Evolutionary conservation across 768 basidiomycete genomes (phyloP), one percentile per base, ranked within the genome.

Genomic region (Mrakia blollopis): DNA sequence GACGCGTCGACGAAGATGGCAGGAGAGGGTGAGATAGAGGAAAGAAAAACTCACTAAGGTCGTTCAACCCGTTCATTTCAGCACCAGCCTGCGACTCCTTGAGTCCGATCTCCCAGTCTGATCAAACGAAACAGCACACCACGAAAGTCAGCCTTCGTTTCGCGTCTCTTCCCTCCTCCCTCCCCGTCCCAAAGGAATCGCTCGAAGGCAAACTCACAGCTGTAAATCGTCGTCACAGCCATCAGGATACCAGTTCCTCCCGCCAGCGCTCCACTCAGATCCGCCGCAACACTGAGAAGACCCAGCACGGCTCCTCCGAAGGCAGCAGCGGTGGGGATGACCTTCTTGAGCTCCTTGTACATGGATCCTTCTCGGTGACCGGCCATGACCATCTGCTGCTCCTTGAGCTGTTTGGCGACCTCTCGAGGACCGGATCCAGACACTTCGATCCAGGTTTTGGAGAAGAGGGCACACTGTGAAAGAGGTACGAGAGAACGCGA

Each of bases 371-470:
- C 97, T 80, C 94, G 91, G 84, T 98, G 95, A 77, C 93, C 87
- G 63, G 87, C 87, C 79, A 88, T 86, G 74, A 87, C 96, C 91
- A 98, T 94, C 80, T 93, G 92, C 84, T 98, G 96, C 80, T 98
- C 97, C 86, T 98, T 98, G 82, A 98, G 89, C 83, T 98, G 96
- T 85, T 94, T 96, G 39, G 97, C 97, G 75, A 99, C 90, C 81
- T 99, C 96, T 65, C 97, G 86, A 16, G 96, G 97, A 28, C 97
- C 94, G 74, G 91, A 92, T 23, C 97, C 96, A 2, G 94, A 98
- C 47, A 98, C 93, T 81, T 98, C 96, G 79, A 99, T 98, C 96
- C 97, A 99, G 0, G 96, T 98, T 88, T 98, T 98, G 82, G 93
- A 95, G 87, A 98, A 99, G 80, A 98, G 87, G 21, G 97, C 96